These are phyloP conservation scores for Pyrenophora teres DNA, from an alignment of 2,329 filamentous ascomycete genomes.

Conservation along the genomic window DNA sequence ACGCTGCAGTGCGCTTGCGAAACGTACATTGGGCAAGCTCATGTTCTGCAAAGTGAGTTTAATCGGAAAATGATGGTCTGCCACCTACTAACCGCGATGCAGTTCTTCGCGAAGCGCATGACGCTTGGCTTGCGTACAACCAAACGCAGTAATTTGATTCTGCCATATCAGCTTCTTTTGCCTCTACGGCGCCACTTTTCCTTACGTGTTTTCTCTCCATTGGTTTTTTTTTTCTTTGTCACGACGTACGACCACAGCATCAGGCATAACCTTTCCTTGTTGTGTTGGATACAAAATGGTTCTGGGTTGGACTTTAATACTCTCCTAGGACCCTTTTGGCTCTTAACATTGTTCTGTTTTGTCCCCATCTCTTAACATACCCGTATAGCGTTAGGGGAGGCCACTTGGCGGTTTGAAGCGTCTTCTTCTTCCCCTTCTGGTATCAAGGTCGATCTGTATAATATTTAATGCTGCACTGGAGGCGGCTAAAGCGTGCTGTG, in stretches of 20 bases:
- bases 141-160: constrained; percentile 24
- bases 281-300: constrained; percentile 14
- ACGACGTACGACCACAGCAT: constrained; percentile 18
- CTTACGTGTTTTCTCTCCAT: constrained; percentile 8
- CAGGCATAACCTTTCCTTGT: constrained; percentile 13
- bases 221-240: constrained; percentile 6
- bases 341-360: constrained; percentile 1
- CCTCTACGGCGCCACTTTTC: constrained; percentile 8
- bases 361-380: constrained; percentile 15
- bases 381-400: constrained; percentile 10
- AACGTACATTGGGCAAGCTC: constrained; percentile 39
- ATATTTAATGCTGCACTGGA: constrained; percentile 36
- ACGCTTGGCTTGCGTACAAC: constrained; percentile 43
- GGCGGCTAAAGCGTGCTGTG: constrained; percentile 7
- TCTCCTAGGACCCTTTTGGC: constrained; percentile 8
- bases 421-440: constrained; percentile 10
- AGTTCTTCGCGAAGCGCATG: constrained; percentile 47
- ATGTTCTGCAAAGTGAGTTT: constrained; percentile 44
- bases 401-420: constrained; percentile 14
- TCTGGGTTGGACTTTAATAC: constrained; percentile 6
- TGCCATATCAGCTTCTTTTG: not conserved
- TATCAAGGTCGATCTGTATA: constrained; percentile 25
- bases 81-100: constrained; percentile 19
- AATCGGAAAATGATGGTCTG: no score
- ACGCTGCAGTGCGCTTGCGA: constrained; percentile 64